Percentiles rank a stretch among this genome's conserved stretches.
phyloP scores from a whole-genome alignment of 805 yeast genomes.

The Starmerella davenportii region DNA sequence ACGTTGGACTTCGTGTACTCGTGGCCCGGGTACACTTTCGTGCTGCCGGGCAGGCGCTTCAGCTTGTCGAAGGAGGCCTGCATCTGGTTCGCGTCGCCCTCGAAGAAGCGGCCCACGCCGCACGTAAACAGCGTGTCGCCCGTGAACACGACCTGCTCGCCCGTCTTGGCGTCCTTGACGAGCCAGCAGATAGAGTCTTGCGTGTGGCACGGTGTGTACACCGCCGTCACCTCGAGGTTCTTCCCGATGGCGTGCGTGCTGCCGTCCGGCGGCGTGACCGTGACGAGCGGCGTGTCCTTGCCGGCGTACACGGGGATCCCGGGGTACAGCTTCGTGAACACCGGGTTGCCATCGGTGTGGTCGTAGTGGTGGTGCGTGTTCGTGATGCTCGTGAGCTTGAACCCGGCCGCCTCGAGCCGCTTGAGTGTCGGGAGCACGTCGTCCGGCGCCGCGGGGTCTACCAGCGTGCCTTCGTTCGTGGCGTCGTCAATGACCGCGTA shows the following conservation, averaged over 20 bases:
- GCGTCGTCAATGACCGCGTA: constrained; percentile 56
- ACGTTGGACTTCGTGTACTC: constrained; percentile 80
- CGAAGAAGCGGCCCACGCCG: constrained; percentile 95
- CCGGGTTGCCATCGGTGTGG: constrained; percentile 73
- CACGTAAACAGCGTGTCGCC: constrained; percentile 90
- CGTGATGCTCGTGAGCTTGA: constrained; percentile 54
- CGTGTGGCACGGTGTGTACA: constrained; percentile 96
- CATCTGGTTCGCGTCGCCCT: constrained; percentile 77
- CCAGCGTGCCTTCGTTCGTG: constrained; percentile 54
- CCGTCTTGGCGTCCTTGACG: constrained; percentile 44
- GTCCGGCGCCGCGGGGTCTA: constrained; percentile 81
- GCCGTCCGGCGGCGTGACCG: constrained; percentile 48
- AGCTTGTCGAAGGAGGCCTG: constrained; percentile 44
- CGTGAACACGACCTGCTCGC: constrained; percentile 63
- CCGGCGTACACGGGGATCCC: constrained; percentile 66
- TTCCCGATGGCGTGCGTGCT: constrained; percentile 48
- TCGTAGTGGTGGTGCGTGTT: constrained; percentile 96
- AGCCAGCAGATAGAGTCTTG: constrained; percentile 87
- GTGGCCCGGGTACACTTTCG: constrained; percentile 81
- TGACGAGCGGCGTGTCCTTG: constrained; percentile 54
- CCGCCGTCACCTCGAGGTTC: constrained; percentile 47
- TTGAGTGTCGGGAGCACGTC: constrained; percentile 39
- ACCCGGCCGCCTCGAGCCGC: constrained; percentile 22
- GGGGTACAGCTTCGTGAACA: constrained; percentile 24
- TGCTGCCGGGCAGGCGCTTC: constrained; percentile 39